Conservation (phyloP, 2,329 filamentous ascomycete genomes). For the Talaromyces sp. region DNA sequence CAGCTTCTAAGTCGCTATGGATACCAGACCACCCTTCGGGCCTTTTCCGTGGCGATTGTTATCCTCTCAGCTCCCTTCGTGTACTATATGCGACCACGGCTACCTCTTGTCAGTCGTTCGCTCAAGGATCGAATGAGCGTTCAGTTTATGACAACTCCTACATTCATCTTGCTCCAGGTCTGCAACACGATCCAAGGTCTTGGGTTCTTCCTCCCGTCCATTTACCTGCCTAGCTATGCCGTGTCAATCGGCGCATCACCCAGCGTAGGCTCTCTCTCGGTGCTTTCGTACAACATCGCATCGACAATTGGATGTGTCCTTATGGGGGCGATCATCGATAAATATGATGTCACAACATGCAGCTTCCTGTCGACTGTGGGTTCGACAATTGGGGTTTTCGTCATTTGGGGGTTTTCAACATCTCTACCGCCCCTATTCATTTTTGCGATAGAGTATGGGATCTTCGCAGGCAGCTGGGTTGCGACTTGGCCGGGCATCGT, state of each 20-base stretch:
- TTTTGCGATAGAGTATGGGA: too few species aligned
- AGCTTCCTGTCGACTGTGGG: slow-evolving; percentile 41
- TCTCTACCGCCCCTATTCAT: too few species aligned
- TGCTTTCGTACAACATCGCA: slow-evolving; percentile 26
- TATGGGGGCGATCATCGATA: slow-evolving; percentile 40
- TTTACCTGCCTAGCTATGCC: slow-evolving; percentile 30
- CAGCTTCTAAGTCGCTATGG: too few species aligned
- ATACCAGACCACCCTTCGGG: too few species aligned
- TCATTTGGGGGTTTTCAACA: slow-evolving; percentile 46
- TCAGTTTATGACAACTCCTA: slow-evolving; percentile 28
- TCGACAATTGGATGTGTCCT: slow-evolving; percentile 34
- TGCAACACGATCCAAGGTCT: slow-evolving; percentile 30
- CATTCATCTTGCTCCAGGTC: slow-evolving; percentile 36
- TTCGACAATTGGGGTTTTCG: slow-evolving; percentile 37
- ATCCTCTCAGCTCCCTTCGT: too few species aligned
- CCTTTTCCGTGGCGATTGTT: too few species aligned
- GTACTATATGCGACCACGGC: too few species aligned
- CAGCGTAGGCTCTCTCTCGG: slow-evolving; percentile 21
- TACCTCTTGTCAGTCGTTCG: too few species aligned
- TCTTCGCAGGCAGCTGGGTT: too few species aligned
- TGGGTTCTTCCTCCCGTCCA: slow-evolving; percentile 32
- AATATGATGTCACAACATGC: slow-evolving; percentile 37
- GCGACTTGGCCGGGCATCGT: too few species aligned
- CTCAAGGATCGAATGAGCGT: slow-evolving; percentile 10
- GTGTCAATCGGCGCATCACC: slow-evolving; percentile 20